Evolutionary conservation across 306 rosid genomes (phyloP).

Genomic region (Sechiopsis laciniata): DNA sequence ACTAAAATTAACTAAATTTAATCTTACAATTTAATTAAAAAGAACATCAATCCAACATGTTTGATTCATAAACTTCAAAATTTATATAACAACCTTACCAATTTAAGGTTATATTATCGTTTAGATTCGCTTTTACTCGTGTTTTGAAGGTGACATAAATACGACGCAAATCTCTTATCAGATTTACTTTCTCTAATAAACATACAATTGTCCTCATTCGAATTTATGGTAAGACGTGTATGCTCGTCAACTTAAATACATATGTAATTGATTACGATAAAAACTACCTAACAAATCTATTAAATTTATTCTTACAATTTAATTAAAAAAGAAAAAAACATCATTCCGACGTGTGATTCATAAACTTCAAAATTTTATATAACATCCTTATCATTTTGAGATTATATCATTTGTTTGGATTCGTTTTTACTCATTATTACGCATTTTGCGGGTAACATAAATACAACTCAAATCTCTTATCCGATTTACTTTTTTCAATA

Average conservation of each 20-base stretch:
- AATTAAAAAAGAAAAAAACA: not conserved
- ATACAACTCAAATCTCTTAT: not conserved
- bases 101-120: not conserved
- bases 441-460: not conserved
- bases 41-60: not conserved
- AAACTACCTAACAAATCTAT: too few species aligned
- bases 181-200: not conserved
- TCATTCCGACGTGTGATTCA: not conserved
- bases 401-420: not conserved
- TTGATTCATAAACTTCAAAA: not conserved
- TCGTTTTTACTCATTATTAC: not conserved
- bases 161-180: not conserved
- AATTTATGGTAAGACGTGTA: not conserved
- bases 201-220: not conserved
- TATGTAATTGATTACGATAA: not conserved
- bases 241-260: not conserved
- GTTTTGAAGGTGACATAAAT: not conserved
- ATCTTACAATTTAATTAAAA: too few species aligned
- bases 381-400: not conserved
- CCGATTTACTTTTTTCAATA: not conserved
- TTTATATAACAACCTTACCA: not conserved
- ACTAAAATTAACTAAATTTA: not conserved
- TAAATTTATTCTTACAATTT: not conserved
- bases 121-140: not conserved
- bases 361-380: not conserved